Evolutionary conservation across 306 rosid genomes (phyloP), one percentile per base, ranked within the genome.

Genomic region (Prunus mira): DNA sequence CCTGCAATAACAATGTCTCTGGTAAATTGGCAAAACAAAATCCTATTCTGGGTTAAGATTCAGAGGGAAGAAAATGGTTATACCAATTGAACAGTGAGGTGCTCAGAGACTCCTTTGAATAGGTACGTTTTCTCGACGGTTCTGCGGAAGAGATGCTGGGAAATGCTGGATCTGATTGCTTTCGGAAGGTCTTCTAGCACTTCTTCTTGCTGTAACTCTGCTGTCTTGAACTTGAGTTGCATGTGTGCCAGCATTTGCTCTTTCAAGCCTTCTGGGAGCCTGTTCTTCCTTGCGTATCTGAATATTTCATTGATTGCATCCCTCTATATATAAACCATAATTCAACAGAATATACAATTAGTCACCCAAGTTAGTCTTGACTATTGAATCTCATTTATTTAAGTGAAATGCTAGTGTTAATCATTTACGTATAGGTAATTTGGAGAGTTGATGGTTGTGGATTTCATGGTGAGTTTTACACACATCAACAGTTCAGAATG

Each of bases 171-270:
- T 84, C 94, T 86, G 63, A 93, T 90, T 76, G 93, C 92, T 79
- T 90, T 91, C 12, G 97, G 98, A 58, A 91, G 87, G 76, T 84
- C 84, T 58, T 77, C 86, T 38, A 88, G 80, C 73, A 90, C 93
- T 87, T 83, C 87, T 80, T 92, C 92, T 78, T 89, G 96, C 88
- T 88, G 89, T 60, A 91, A 75, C 91, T 89, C 96, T 56, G 88
- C 93, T 64, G 97, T 91, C 91, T 81, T 91, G 80, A 89, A 91
- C 85, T 90, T 93, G 83, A 91, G 87, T 68, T 93, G 93, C 86
- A 81, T 76, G 79, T 93, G 96, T 65, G 97, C 91, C 79, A 88
- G 81, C 93, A 91, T 88, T 80, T 93, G 96, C 54, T 86, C 93
- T 81, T 84, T 93, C 90, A 93, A 71, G 55, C 93, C 87, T 83